Evolutionary conservation across 2,329 filamentous ascomycete species (phyloP).

Genomic region (Fusarium napiforme): DNA sequence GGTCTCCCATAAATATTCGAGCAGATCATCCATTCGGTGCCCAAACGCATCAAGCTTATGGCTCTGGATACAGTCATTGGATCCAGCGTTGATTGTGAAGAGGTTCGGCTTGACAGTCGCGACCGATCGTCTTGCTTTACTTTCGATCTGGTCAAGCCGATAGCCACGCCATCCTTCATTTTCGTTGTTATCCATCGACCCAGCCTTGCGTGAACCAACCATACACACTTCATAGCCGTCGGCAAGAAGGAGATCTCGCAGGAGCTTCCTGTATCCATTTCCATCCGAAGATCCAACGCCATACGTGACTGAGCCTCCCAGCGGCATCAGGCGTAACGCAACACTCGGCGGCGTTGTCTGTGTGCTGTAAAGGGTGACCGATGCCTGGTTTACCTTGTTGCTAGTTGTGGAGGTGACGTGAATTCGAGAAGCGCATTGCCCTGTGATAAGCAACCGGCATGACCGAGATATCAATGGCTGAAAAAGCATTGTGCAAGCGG

Average conservation of each 20-base stretch:
- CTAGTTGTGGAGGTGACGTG: too few species aligned
- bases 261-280: background rate
- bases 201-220: background rate
- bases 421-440: background rate
- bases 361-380: fast-evolving
- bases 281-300: background rate
- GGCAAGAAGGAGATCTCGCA: background rate
- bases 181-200: background rate
- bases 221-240: background rate
- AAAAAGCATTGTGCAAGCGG: background rate
- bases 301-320: background rate
- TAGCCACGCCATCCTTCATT: background rate
- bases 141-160: background rate
- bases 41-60: background rate
- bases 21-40: background rate
- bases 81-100: background rate
- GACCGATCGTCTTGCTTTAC: background rate
- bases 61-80: background rate
- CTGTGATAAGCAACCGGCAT: fast-evolving
- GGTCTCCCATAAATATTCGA: background rate
- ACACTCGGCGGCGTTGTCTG: background rate
- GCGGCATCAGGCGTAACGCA: background rate
- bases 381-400: background rate
- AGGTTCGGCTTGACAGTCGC: background rate
- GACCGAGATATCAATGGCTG: background rate